Evolutionary conservation across 2,329 filamentous ascomycete genomes (phyloP).

Genomic region (Pestalotiopsis sp.): DNA sequence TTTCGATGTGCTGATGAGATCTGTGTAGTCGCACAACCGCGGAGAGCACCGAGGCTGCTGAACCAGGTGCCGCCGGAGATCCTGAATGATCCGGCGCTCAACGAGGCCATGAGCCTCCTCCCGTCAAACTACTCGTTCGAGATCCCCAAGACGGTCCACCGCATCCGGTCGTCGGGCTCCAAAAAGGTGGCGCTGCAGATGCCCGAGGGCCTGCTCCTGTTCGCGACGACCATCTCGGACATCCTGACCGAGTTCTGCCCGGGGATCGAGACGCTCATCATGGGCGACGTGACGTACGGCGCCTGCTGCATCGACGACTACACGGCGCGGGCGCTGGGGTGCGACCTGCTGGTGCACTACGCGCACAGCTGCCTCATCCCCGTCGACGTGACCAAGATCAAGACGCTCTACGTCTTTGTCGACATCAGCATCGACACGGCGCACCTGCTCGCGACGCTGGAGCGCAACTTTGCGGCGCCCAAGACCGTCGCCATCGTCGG

Average conservation of each 20-base stretch:
- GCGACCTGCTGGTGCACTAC: constrained; percentile 94
- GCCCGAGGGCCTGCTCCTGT: constrained; percentile 91
- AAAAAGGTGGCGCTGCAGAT: constrained; percentile 93
- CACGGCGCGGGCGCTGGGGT: constrained; percentile 90
- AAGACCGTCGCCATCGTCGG: constrained; percentile 93
- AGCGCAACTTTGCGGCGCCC: constrained; percentile 82
- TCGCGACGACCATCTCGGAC: constrained; percentile 96
- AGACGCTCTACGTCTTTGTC: constrained; percentile 97
- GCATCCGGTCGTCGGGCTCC: constrained; percentile 78
- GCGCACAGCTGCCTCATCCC: constrained; percentile 96
- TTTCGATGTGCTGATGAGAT: background rate
- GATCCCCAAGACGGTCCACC: constrained; percentile 96
- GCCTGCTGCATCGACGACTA: constrained; percentile 99
- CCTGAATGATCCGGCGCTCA: constrained; percentile 80
- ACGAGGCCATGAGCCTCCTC: constrained; percentile 82
- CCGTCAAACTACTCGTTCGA: constrained; percentile 98
- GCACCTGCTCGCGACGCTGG: constrained; percentile 83
- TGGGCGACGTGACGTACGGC: constrained; percentile 98
- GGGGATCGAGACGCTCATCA: constrained; percentile 89
- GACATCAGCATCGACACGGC: constrained; percentile 93
- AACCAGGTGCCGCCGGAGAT: constrained; percentile 92
- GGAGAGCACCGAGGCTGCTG: constrained; percentile 76
- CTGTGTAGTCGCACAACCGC: constrained; percentile 66
- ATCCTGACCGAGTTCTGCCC: constrained; percentile 94
- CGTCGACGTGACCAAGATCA: constrained; percentile 94